Conservation (phyloP, 352 stramenopile genomes). For the Plasmopara muralis region DNA sequence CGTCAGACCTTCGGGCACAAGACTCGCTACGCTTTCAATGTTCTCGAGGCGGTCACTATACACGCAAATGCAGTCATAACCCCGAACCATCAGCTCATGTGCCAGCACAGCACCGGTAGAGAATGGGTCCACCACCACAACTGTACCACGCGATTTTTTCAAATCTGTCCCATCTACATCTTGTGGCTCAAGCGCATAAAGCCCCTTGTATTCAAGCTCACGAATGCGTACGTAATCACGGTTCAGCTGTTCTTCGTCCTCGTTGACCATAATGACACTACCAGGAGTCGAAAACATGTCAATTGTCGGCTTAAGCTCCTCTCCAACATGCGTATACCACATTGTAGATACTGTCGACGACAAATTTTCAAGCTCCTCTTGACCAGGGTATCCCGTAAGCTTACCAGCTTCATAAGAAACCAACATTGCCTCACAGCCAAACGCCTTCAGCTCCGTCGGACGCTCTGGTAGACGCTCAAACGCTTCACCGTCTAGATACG, state of each 20-base stretch:
- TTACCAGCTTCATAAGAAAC: constrained; percentile 85
- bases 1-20: constrained; percentile 70
- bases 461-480: constrained; percentile 42
- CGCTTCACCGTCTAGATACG: constrained; percentile 71
- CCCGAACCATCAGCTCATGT: constrained; percentile 83
- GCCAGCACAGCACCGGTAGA: constrained; percentile 93
- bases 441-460: constrained; percentile 60
- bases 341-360: constrained; percentile 79
- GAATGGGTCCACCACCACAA: constrained; percentile 94
- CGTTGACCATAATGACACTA: constrained; percentile 77
- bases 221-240: constrained; percentile 80
- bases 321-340: constrained; percentile 62
- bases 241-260: constrained; percentile 64
- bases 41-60: constrained; percentile 83
- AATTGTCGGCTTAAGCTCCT: constrained; percentile 60
- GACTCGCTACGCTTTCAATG: constrained; percentile 70
- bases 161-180: constrained; percentile 9
- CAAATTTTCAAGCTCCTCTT: constrained; percentile 81
- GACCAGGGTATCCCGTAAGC: constrained; percentile 75
- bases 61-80: constrained; percentile 87
- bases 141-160: constrained; percentile 43
- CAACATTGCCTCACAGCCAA: constrained; percentile 89
- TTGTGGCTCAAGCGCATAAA: constrained; percentile 48
- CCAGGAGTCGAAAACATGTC: constrained; percentile 90
- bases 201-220: constrained; percentile 66